A percentile compares a stretch with the other conserved stretches of the same genome.
phyloP scores from a whole-genome alignment of 2,329 filamentous ascomycete genomes.

The Ophiocordyceps sinensis region DNA sequence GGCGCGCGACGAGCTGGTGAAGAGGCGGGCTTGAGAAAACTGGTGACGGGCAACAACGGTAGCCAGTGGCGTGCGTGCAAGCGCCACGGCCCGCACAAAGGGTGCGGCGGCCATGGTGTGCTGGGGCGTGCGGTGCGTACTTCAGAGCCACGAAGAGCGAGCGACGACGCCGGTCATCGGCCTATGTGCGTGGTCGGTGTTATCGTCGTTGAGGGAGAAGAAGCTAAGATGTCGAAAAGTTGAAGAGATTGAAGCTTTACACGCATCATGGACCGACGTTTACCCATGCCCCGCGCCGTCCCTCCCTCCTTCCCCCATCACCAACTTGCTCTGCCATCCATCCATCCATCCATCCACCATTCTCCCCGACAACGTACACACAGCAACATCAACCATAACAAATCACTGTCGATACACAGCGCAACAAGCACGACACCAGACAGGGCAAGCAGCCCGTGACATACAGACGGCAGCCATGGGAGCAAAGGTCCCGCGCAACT shows the following conservation, averaged over 20 bases:
- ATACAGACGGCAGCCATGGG: slow-evolving; percentile 12
- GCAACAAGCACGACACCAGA: too few relatives aligned
- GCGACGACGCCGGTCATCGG: slow-evolving; percentile 4
- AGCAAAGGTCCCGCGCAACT: slow-evolving; percentile 76
- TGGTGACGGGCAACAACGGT: slow-evolving; percentile 3
- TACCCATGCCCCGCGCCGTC: not conserved
- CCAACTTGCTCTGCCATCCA: not conserved
- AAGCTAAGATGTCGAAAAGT: too few relatives aligned
- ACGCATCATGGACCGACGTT: too few relatives aligned
- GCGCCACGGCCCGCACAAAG: slow-evolving; percentile 8
- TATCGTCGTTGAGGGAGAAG: not conserved
- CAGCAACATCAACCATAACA: too few relatives aligned
- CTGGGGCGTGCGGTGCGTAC: slow-evolving; percentile 1
- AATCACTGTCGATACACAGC: too few relatives aligned
- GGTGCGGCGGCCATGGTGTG: slow-evolving; percentile 15
- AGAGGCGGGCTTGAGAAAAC: slow-evolving; percentile 9
- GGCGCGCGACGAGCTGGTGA: slow-evolving; percentile 16
- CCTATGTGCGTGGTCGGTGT: not conserved
- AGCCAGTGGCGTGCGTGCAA: slow-evolving; percentile 1
- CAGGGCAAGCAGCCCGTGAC: not conserved
- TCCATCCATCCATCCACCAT: too few relatives aligned
- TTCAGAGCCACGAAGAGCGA: slow-evolving; percentile 4
- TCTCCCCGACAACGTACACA: too few relatives aligned
- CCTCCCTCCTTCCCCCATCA: not conserved
- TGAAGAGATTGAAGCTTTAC: too few relatives aligned